Evolutionary conservation across 2,329 filamentous ascomycete genomes (phyloP).

Genomic region (Hypoxylon sp.): DNA sequence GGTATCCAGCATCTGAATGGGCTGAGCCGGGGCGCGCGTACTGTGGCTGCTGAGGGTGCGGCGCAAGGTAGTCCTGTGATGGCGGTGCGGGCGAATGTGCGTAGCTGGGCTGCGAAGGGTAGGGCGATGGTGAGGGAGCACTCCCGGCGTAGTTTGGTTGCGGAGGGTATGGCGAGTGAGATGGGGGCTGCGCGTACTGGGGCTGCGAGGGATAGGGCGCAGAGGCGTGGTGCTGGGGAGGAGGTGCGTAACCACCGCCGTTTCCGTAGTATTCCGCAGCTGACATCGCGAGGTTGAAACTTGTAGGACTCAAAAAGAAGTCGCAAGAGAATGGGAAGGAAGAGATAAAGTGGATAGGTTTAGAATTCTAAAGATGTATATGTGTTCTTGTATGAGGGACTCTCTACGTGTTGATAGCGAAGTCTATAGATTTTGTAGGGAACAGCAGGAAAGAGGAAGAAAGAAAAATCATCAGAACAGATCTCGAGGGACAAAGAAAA

Average conservation of each 20-base stretch:
- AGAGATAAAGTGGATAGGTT: not conserved
- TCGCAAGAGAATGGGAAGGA: not conserved
- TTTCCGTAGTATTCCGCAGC: constrained; percentile 53
- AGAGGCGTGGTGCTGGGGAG: constrained; percentile 38
- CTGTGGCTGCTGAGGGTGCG: constrained; percentile 47
- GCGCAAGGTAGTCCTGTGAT: constrained; percentile 45
- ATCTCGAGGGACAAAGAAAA: constrained; percentile 8
- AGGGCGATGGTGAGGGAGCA: constrained; percentile 40
- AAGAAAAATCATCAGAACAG: constrained; percentile 8
- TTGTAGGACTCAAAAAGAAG: not conserved
- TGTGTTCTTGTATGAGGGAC: not conserved
- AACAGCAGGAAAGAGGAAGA: constrained; percentile 3
- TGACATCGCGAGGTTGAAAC: constrained; percentile 45
- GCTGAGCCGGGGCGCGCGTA: constrained; percentile 52
- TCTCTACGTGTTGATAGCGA: not conserved
- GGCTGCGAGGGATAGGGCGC: constrained; percentile 43
- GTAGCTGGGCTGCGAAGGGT: constrained; percentile 47
- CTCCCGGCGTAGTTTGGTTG: constrained; percentile 36
- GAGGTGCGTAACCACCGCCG: constrained; percentile 42
- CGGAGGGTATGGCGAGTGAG: constrained; percentile 44
- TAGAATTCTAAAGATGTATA: constrained; percentile 2
- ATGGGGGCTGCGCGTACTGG: constrained; percentile 42
- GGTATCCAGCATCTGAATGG: constrained; percentile 48
- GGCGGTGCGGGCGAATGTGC: constrained; percentile 37
- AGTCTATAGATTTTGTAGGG: constrained; percentile 10